Evolutionary conservation across 225 moss, liverwort and hornwort genomes (phyloP).

Genomic region (Pseudoscleropodium purum): DNA sequence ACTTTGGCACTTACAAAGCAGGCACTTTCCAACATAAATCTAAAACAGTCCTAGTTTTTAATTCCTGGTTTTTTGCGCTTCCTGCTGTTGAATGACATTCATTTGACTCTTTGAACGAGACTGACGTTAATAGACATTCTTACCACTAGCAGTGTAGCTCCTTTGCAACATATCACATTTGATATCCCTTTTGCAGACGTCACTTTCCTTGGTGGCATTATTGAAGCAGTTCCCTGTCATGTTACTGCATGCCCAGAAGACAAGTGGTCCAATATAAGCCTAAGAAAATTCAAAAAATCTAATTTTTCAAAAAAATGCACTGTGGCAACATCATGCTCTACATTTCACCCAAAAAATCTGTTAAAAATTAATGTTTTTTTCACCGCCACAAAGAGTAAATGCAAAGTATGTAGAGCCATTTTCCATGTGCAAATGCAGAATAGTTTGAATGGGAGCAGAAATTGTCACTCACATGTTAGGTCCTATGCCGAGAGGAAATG

Average conservation of each 20-base stretch:
- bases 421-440: neutral
- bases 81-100: neutral
- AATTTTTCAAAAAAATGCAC: no score
- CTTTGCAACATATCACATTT: neutral
- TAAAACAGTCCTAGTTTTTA: neutral
- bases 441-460: neutral
- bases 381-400: neutral
- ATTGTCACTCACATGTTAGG: conserved; percentile 16
- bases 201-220: conserved; percentile 27
- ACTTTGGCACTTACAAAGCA: neutral
- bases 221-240: conserved; percentile 28
- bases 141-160: neutral
- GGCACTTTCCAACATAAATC: neutral
- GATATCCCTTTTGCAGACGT: conserved; percentile 13
- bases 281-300: neutral
- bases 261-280: neutral
- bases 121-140: neutral
- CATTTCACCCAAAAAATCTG: neutral
- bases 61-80: neutral
- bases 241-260: conserved; percentile 7
- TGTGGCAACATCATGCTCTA: neutral
- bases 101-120: neutral
- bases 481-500: conserved; percentile 7
- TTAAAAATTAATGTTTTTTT: neutral
- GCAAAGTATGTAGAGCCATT: neutral